Evolutionary conservation across 306 rosid genomes (phyloP).

Genomic region (Trifolium fragiferum): DNA sequence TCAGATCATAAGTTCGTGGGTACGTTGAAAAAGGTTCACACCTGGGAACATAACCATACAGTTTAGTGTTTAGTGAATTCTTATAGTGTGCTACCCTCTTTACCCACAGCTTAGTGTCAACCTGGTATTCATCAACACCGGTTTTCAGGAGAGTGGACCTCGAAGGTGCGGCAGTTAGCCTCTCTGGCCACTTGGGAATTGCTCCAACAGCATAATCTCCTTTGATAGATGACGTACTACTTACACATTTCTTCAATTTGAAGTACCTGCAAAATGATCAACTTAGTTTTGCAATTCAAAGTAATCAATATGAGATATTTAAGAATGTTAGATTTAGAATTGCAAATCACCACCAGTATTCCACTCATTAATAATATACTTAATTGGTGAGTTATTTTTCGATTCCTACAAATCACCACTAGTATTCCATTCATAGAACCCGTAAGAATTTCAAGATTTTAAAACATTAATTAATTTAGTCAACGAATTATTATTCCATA

Average conservation of each 20-base stretch:
- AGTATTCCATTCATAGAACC: no score
- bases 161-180: constrained; percentile 71
- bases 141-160: constrained; percentile 71
- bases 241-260: constrained; percentile 83
- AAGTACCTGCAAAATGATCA: constrained; percentile 69
- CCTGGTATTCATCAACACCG: constrained; percentile 73
- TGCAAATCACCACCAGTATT: no score
- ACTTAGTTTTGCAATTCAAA: constrained; percentile 35
- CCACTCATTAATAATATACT: no score
- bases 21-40: constrained; percentile 98
- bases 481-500: no score
- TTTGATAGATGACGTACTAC: constrained; percentile 63
- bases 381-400: no score
- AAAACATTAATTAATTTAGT: no score
- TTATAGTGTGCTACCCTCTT: constrained; percentile 79
- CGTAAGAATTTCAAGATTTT: no score
- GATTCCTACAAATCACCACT: no score
- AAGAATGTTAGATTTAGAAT: constrained; percentile 3
- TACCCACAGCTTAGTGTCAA: constrained; percentile 79
- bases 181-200: constrained; percentile 88
- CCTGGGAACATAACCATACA: constrained; percentile 59
- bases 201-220: constrained; percentile 79
- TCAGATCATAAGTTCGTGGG: constrained; percentile 89
- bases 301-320: constrained; percentile 13
- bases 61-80: constrained; percentile 59